A percentile compares a stretch with the other conserved stretches of the same genome.
Conservation (phyloP, 345 rosid genomes). For the Atalantia buxifolia region DNA sequence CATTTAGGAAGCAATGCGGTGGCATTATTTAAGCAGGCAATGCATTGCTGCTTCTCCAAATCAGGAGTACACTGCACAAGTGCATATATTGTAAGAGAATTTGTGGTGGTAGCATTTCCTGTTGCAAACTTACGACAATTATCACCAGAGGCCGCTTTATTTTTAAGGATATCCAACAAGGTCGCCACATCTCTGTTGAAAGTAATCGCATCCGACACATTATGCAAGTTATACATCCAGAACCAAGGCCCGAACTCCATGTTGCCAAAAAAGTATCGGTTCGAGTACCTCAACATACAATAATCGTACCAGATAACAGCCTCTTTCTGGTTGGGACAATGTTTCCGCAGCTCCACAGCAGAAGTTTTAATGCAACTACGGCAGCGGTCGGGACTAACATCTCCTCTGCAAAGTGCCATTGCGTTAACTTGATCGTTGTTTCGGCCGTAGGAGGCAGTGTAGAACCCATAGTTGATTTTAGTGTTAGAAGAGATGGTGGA, state of each 20-base stretch:
- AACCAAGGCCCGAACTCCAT: neutral
- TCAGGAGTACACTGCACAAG: slow-evolving; percentile 46
- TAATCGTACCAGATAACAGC: neutral
- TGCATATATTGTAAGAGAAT: slow-evolving; percentile 20
- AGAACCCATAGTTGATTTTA: slow-evolving; percentile 21
- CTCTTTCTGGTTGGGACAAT: neutral
- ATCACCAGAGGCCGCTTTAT: slow-evolving; percentile 27
- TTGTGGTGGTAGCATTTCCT: neutral
- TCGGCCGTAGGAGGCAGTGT: slow-evolving; percentile 18
- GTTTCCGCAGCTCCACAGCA: neutral
- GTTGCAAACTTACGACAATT: slow-evolving; percentile 30
- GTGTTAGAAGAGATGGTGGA: slow-evolving; percentile 15
- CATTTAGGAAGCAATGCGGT: neutral
- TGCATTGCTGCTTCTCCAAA: slow-evolving; percentile 22
- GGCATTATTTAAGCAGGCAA: neutral
- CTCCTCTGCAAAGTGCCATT: slow-evolving; percentile 30
- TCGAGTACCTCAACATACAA: neutral
- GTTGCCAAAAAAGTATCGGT: neutral
- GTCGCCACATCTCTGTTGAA: slow-evolving; percentile 6
- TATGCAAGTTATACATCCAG: neutral
- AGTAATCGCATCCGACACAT: slow-evolving; percentile 8
- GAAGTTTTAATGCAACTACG: slow-evolving; percentile 15
- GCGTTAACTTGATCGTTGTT: neutral
- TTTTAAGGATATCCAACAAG: slow-evolving; percentile 21
- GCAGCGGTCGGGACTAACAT: slow-evolving; percentile 10